Base-by-base conservation (phyloP, 352 stramenopile species). In the Pythium chondricola region DNA sequence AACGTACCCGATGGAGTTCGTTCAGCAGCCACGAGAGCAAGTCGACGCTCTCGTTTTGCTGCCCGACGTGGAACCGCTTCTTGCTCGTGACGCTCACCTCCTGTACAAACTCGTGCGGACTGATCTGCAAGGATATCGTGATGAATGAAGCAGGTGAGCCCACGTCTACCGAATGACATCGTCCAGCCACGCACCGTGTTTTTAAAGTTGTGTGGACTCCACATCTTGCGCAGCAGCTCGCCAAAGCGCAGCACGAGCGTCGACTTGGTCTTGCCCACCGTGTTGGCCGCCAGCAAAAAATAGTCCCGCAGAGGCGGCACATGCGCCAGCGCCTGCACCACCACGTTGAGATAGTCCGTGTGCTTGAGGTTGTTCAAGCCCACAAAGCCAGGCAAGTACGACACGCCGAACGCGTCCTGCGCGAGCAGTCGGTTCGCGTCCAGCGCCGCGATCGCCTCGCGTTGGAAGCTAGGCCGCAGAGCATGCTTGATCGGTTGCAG, bases 121-220 rank as follows among this genome's bases (percentile, higher is more conserved):
- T 93, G 43, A 93, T 93, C 81, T 92, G 42, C 20, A 56, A 10
- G 14, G 41, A 38, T 26, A 49, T 20, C 20, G 18, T 46, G 21
- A 22, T 25, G 16, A 1, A 21, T 25, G 8, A n/a, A n/a, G n/a
- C n/a, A 43, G 13, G 25, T 22, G 3, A 7, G 25, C 20, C 36
- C 11, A 26, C 36, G 6, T 11, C 36, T 14, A n/a, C 11, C 4
- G 7, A 63, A 33, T 20, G 21, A 43, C 5, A 6, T 43, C 3
- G 35, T 26, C 22, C 20, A 32, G 29, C 5, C 13, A 42, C 89
- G 71, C n/a, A 99, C 91, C 57, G 86, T 95, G 55, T 91, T 96
- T 74, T 99, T 99, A 66, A 99, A 98, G 50, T 98, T 97, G 64
- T 97, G 82, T 6, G 92, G 75, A 37, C 83, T 98, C 97, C 97